phyloP scores from a whole-genome alignment of 1,139 yeast species.

The Yamadazyma sp. region DNA sequence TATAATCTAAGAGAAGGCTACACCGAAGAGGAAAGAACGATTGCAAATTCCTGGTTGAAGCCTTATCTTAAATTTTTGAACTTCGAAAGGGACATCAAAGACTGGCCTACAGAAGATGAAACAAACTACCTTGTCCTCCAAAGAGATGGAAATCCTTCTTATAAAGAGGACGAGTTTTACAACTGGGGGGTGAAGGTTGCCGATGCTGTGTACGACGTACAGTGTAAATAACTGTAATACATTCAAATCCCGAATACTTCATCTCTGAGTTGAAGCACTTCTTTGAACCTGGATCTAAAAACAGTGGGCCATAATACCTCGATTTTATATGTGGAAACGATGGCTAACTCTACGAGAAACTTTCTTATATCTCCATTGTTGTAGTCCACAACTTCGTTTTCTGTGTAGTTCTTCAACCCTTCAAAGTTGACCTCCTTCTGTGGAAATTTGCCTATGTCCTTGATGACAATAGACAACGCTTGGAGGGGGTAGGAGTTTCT shows the following conservation, averaged over 20 bases:
- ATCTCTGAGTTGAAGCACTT: slow-evolving; percentile 1
- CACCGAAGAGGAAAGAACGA: slow-evolving; percentile 1
- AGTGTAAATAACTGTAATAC: neutral
- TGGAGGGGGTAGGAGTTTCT: slow-evolving; percentile 3
- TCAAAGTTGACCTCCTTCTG: neutral
- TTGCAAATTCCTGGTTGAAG: neutral
- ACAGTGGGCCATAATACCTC: slow-evolving; percentile 1
- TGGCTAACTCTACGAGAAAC: neutral
- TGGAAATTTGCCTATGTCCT: neutral
- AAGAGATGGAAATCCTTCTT: neutral
- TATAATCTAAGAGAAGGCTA: slow-evolving; percentile 3
- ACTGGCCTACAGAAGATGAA: slow-evolving; percentile 1
- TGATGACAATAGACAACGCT: slow-evolving; percentile 2
- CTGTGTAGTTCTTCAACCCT: neutral
- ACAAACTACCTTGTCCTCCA: slow-evolving; percentile 1
- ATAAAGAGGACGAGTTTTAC: neutral
- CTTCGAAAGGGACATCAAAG: neutral
- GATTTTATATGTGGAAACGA: neutral
- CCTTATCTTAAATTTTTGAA: slow-evolving; percentile 2
- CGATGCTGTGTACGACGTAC: neutral
- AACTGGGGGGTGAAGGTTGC: slow-evolving; percentile 2
- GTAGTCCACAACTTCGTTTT: neutral
- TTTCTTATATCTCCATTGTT: neutral
- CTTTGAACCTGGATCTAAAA: neutral
- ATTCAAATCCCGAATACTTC: neutral